phyloP scores from a whole-genome alignment of 768 basidiomycete species.

The Boletus speciosus region DNA sequence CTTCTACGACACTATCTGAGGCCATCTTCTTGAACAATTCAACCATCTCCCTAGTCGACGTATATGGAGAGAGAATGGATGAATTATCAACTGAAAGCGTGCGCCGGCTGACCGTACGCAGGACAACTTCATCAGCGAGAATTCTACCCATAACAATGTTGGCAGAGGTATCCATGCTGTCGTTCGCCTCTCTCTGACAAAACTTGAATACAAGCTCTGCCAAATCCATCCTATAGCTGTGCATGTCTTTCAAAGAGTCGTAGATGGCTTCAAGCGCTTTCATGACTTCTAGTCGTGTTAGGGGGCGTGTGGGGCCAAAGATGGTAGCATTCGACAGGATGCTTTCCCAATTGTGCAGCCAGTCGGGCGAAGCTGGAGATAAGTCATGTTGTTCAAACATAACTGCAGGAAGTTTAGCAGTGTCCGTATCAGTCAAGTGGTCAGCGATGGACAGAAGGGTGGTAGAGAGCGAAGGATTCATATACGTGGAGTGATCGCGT shows the following conservation, averaged over 20 bases:
- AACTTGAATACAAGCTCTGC: conserved; percentile 55
- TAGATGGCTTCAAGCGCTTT: conserved; percentile 56
- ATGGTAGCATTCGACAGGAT: conserved; percentile 51
- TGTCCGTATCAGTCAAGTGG: conserved; percentile 68
- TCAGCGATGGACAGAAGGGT: conserved; percentile 63
- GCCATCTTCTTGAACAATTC: conserved; percentile 43
- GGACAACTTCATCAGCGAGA: conserved; percentile 65
- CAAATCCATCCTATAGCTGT: conserved; percentile 52
- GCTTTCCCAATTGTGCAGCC: conserved; percentile 64
- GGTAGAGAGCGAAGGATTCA: conserved; percentile 59
- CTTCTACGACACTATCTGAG: conserved; percentile 32
- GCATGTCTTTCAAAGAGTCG: conserved; percentile 67
- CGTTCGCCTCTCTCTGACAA: conserved; percentile 37
- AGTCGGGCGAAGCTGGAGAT: conserved; percentile 67
- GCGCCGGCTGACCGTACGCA: conserved; percentile 44
- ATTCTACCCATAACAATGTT: conserved; percentile 50
- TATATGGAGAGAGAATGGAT: conserved; percentile 15
- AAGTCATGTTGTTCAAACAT: conserved; percentile 69
- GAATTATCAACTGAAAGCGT: conserved; percentile 9
- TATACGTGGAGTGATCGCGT: conserved; percentile 54
- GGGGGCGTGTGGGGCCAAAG: conserved; percentile 41
- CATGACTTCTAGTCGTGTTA: conserved; percentile 57
- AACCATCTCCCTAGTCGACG: conserved; percentile 30
- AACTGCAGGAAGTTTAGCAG: conserved; percentile 53
- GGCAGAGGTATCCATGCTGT: conserved; percentile 24